Evolutionary conservation across 2,329 filamentous ascomycete genomes (phyloP), one percentile per base, ranked within the genome.

Genomic region (Akanthomyces muscarius): DNA sequence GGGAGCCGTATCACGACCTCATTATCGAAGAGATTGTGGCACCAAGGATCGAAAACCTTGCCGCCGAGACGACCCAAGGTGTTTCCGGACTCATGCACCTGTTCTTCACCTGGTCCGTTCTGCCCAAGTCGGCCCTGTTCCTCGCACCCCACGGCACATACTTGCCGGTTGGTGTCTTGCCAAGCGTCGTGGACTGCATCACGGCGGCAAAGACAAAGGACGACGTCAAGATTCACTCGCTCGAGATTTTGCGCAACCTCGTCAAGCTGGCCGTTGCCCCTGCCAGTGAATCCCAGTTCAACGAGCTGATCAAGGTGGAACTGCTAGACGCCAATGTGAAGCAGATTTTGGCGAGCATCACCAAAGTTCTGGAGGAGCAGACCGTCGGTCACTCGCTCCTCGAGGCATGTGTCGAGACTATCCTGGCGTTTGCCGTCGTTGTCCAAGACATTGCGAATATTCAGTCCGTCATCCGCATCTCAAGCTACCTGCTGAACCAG

Each of bases 51-150:
- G 84, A 89, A 2, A 91, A 90, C 63, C 85, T 99, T 61, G 86
- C 92, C 0, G 81, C 85, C 5, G 95, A 99, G 77, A 97, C 91
- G 50, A 90, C 92, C 0, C 93, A 99, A 72, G 91, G 92, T 16
- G 81, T 97, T 8, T 98, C 95, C 3, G 90, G 89, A 18, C 84
- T 92, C 47, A 83, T 97, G 65, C 88, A 89, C 66, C 80, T 99
- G 5, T 86, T 99, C 66, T 87, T 86, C 4, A 90, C 89, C 1
- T 97, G 94, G 90, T 88, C 91, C 4, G 83, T 84, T 63, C 82
- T 89, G 25, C 80, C 86, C 0, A 83, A 81, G 65, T 88, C 87
- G 1, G 87, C 88, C 1, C 71, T 87, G 7, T 91, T 95, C 69
- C 81, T 99, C 8, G 74, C 71, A 8, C 75, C 76, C 10, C 72